Evolutionary conservation across 345 rosid species (phyloP).

Genomic region (Odontarrhena argentea): DNA sequence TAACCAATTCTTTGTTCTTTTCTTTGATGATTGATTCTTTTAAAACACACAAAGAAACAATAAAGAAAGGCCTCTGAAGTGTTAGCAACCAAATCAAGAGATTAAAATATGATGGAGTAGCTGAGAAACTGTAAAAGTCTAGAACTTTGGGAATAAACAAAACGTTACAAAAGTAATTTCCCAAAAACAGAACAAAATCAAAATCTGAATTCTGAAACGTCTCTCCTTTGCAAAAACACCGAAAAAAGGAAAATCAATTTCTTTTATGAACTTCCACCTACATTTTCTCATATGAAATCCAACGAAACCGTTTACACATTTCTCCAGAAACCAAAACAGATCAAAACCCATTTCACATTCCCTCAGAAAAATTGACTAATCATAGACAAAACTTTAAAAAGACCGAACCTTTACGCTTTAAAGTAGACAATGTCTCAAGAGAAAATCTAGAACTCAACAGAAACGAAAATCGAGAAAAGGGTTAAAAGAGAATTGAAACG

Average conservation of each 20-base stretch:
- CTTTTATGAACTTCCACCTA: not conserved
- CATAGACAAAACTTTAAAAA: not conserved
- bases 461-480: constrained; percentile 10
- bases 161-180: constrained; percentile 25
- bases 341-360: not conserved
- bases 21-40: constrained; percentile 45
- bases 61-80: not conserved
- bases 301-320: constrained; percentile 20
- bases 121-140: constrained; percentile 13
- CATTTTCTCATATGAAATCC: constrained; percentile 9
- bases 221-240: not conserved
- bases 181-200: constrained; percentile 11
- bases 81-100: constrained; percentile 16
- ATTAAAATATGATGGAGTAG: not conserved
- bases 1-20: constrained; percentile 36
- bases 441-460: not conserved
- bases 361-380: constrained; percentile 25
- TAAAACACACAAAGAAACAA: not conserved
- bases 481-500: constrained; percentile 2
- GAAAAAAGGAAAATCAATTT: not conserved
- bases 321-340: constrained; percentile 25
- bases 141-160: not conserved
- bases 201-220: constrained; percentile 16
- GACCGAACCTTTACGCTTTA: not conserved
- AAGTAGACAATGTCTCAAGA: not conserved